phyloP scores from a whole-genome alignment of 2,329 filamentous ascomycete species.

The Ophiostoma populinum region DNA sequence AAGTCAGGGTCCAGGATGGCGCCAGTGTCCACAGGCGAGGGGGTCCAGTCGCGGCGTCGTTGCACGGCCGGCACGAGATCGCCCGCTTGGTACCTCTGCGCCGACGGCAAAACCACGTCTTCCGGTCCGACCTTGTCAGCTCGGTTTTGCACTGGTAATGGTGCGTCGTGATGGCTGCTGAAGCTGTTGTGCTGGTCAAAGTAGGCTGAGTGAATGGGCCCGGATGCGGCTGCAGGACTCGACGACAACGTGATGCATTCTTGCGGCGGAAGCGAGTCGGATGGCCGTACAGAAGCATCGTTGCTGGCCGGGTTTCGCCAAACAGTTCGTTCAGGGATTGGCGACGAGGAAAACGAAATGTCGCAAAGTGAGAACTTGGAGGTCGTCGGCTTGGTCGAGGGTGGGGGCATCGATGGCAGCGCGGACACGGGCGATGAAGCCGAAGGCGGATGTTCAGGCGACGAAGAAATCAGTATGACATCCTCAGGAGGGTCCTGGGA shows the following conservation, averaged over 20 bases:
- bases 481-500: background rate
- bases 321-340: too few species aligned
- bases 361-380: background rate
- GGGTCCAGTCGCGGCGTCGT: constrained; percentile 51
- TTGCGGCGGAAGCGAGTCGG: too few species aligned
- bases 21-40: constrained; percentile 22
- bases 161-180: too few species aligned
- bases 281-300: too few species aligned
- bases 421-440: background rate
- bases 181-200: constrained; percentile 9
- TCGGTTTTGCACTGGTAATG: too few species aligned
- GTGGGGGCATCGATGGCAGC: background rate
- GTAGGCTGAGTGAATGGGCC: background rate
- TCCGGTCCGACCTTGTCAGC: background rate
- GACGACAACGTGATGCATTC: background rate
- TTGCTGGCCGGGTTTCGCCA: too few species aligned
- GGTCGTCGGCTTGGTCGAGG: background rate
- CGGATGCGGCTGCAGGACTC: background rate
- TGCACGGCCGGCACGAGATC: constrained; percentile 29
- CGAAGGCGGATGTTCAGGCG: constrained; percentile 3
- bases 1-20: constrained; percentile 13
- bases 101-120: constrained; percentile 5
- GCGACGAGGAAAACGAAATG: background rate
- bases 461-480: constrained; percentile 7
- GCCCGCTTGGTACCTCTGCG: constrained; percentile 2